phyloP scores from a whole-genome alignment of 2,329 filamentous ascomycete genomes.

The Acephala macrosclerotiorum region DNA sequence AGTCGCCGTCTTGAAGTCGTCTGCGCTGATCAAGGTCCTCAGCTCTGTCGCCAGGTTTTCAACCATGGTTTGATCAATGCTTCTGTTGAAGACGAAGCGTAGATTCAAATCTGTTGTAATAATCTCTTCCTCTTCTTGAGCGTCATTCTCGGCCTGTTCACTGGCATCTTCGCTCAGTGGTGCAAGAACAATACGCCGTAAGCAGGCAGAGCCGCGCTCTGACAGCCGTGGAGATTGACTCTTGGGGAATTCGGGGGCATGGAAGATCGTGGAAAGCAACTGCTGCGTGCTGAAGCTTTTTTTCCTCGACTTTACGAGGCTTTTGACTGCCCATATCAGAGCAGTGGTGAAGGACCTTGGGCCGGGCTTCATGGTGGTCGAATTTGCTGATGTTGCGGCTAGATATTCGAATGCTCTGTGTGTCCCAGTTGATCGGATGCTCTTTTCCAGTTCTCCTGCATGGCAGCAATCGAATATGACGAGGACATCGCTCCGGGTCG shows the following conservation, averaged over 20 bases:
- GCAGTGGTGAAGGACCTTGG: background rate
- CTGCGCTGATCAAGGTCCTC: no score
- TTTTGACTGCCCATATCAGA: background rate
- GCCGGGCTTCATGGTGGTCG: background rate
- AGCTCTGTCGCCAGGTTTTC: no score
- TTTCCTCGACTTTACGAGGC: background rate
- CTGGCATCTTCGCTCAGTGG: no score
- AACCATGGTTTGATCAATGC: no score
- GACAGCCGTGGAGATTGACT: background rate
- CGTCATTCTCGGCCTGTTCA: no score
- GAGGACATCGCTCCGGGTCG: background rate
- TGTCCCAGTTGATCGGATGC: background rate
- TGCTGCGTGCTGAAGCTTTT: background rate
- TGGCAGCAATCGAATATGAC: slow-evolving; percentile 12
- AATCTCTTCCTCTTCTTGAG: no score
- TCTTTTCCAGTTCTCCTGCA: background rate
- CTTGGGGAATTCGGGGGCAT: background rate
- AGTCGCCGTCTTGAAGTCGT: no score
- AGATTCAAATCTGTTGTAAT: no score
- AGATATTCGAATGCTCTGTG: background rate
- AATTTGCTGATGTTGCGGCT: background rate
- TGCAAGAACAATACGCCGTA: no score
- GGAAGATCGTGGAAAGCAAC: background rate
- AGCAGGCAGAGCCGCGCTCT: no score
- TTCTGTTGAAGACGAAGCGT: no score